phyloP scores from a whole-genome alignment of 192 early-diverging fungal genomes.

The Coemansia erecta region DNA sequence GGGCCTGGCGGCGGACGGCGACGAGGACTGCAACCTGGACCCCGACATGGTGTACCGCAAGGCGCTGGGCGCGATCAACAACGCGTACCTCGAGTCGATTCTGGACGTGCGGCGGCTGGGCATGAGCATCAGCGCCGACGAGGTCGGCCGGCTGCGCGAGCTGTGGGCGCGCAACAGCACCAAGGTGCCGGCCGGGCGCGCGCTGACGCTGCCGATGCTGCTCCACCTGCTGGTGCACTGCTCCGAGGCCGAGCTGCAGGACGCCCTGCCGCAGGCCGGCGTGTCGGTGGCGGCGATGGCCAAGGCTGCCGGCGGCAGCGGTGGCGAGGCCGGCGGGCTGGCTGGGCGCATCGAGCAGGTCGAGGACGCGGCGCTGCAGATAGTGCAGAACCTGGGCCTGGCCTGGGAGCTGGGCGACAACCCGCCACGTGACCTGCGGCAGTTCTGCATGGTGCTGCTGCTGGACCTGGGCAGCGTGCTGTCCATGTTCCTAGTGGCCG shows the following conservation, averaged over 20 bases:
- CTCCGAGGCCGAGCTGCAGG: conserved; percentile 47
- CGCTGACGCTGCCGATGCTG: conserved; percentile 52
- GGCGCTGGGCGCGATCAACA: conserved; percentile 45
- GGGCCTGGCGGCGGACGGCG: conserved; percentile 28
- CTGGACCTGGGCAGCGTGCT: conserved; percentile 48
- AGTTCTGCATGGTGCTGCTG: conserved; percentile 53
- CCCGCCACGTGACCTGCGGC: conserved; percentile 49
- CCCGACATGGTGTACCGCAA: conserved; percentile 53
- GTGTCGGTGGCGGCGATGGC: conserved; percentile 42
- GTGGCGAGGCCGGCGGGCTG: conserved; percentile 24
- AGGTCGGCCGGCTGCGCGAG: conserved; percentile 37
- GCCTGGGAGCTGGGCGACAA: conserved; percentile 54
- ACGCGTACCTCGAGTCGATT: conserved; percentile 45
- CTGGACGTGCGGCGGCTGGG: conserved; percentile 47
- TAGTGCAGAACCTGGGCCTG: conserved; percentile 52
- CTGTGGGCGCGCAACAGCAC: conserved; percentile 42
- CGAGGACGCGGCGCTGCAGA: conserved; percentile 53
- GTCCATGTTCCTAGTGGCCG: conserved; percentile 39
- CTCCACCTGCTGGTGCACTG: conserved; percentile 50
- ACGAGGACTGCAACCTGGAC: conserved; percentile 52
- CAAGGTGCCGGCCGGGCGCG: conserved; percentile 24
- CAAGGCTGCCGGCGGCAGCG: conserved; percentile 33
- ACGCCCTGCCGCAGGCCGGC: conserved; percentile 43
- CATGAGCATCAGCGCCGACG: conserved; percentile 48
- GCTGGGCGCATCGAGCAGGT: conserved; percentile 49